These are phyloP conservation scores for Abrus pulchellus DNA, from an alignment of 306 rosid genomes.

Conservation along the genomic window DNA sequence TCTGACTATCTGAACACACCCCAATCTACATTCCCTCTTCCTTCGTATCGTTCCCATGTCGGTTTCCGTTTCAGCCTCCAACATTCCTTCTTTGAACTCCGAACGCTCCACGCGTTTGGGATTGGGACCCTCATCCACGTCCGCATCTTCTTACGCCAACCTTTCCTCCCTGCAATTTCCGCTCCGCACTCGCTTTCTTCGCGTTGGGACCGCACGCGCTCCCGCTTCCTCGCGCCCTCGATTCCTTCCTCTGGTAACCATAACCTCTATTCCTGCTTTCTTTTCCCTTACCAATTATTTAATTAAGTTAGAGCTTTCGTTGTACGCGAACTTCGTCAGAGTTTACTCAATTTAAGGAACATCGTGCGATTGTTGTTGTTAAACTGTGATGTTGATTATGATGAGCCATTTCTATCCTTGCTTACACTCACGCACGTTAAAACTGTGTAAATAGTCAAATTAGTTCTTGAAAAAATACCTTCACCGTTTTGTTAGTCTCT, in stretches of 20 bases:
- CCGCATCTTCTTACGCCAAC: constrained; percentile 47
- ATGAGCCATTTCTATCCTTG: not conserved
- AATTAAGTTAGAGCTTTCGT: not conserved
- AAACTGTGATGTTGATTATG: constrained; percentile 1
- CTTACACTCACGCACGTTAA: not conserved
- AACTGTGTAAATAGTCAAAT: not conserved
- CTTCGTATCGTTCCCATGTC: constrained; percentile 62
- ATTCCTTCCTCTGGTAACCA: constrained; percentile 64
- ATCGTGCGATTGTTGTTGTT: not conserved
- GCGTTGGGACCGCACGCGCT: constrained; percentile 43
- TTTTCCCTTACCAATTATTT: not conserved
- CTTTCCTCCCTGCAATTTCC: constrained; percentile 64
- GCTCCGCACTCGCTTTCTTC: constrained; percentile 53
- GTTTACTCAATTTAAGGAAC: not conserved
- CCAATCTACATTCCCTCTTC: not conserved
- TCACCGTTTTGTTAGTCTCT: not conserved
- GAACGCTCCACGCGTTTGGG: constrained; percentile 50
- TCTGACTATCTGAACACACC: constrained; percentile 43
- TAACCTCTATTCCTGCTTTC: not conserved
- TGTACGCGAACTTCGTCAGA: constrained; percentile 11
- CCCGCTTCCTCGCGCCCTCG: constrained; percentile 52
- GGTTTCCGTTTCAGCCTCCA: constrained; percentile 61
- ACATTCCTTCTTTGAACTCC: constrained; percentile 53
- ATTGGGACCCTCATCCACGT: constrained; percentile 21
- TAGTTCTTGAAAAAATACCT: not conserved